Evolutionary conservation across 1,284 basidiomycete species (phyloP).

Genomic region (Ceratobasidium sp.): DNA sequence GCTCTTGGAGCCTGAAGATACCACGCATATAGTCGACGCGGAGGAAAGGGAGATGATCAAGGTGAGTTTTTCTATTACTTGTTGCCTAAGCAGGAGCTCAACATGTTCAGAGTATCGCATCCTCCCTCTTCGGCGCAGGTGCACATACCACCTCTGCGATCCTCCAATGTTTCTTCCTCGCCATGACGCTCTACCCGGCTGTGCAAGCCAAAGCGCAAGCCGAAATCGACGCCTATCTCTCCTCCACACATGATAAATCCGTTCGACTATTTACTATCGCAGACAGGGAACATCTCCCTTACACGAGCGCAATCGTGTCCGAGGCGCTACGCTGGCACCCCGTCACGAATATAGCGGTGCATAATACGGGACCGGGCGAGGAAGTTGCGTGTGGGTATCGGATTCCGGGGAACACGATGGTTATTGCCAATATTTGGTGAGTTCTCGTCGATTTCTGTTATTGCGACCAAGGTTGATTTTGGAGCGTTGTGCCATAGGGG

Average conservation of each 20-base stretch:
- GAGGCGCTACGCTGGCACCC: constrained; percentile 52
- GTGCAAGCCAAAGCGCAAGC: constrained; percentile 55
- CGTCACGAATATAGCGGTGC: constrained; percentile 20
- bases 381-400: constrained; percentile 6
- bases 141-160: constrained; percentile 48
- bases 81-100: too few relatives aligned
- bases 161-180: constrained; percentile 51
- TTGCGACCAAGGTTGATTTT: neutral
- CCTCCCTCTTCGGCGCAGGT: constrained; percentile 2
- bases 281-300: constrained; percentile 49
- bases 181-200: constrained; percentile 55
- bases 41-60: constrained; percentile 35
- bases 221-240: constrained; percentile 54
- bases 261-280: constrained; percentile 48
- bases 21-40: neutral
- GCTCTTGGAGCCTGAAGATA: constrained; percentile 16
- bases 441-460: too few relatives aligned
- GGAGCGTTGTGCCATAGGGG: neutral
- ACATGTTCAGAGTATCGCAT: neutral
- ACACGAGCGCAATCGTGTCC: constrained; percentile 49
- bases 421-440: constrained; percentile 26
- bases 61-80: neutral
- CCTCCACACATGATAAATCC: neutral
- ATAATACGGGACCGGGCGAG: constrained; percentile 3
- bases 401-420: constrained; percentile 8